Evolutionary conservation across 2,329 filamentous ascomycete genomes (phyloP), one percentile per base, ranked within the genome.

Genomic region (Thelonectria olida): DNA sequence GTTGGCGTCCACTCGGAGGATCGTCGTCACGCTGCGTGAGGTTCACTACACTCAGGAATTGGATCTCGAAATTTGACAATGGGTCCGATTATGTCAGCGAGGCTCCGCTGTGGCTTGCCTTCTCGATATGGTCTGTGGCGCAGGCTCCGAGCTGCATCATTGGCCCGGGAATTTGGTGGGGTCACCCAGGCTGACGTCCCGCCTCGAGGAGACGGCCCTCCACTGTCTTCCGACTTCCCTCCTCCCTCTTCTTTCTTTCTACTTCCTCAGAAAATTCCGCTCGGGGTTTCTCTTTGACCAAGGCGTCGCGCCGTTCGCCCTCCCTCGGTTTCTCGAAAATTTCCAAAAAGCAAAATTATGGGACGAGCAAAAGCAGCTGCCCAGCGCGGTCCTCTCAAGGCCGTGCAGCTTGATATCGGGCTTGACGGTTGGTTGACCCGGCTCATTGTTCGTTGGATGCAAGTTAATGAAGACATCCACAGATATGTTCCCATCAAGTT

Each of bases 81-180:
- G 54, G 59, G 39, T 52, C 64, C 12, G 4, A 8, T 76, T 75
- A 76, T 52, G 63, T 76, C 76, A 76, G 75, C 75, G 69, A 72
- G 73, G 70, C 73, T 74, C 23, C 17, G 3, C 5, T 12, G 58
- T 27, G 41, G 56, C 62, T 54, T 62, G 47, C n/a, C 4, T 2
- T 23, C 4, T 39, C 27, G 45, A 54, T 45, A 10, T 4, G 15
- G 1, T 0, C 0, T 68, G 66, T 71, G 67, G 70, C 64, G 60
- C n/a, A 13, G 23, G 53, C 54, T 63, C 51, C 10, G 17, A 19
- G 34, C 20, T 8, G 5, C 12, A 22, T 23, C 13, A 68, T 70
- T 70, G 61, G 67, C 2, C 38, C 8, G 34, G n/a, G 10, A 6
- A 5, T 13, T 49, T 54, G 51, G 69, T 65, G 69, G 60, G 59